Evolutionary conservation across 495 filamentous ascomycete genomes (phyloP).

Genomic region (Choiromyces venosus): DNA sequence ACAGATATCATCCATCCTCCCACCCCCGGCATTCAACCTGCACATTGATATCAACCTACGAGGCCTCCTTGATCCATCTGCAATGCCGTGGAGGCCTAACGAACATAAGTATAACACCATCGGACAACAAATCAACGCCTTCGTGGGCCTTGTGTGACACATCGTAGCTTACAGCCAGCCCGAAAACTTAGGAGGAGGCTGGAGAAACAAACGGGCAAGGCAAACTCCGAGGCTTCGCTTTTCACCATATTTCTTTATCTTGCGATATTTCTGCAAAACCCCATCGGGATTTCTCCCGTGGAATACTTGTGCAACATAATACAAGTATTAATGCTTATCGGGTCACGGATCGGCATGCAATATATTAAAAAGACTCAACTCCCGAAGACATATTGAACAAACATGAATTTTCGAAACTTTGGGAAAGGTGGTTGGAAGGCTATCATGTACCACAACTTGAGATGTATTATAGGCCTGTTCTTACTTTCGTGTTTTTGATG

Average conservation of each 20-base stretch:
- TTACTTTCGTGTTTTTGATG: no score
- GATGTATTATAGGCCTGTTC: neutral
- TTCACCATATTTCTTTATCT: neutral
- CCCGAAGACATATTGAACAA: no score
- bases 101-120: neutral
- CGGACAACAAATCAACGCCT: neutral
- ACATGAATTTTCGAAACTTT: no score
- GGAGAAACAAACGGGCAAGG: no score
- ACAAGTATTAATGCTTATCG: neutral
- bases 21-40: neutral
- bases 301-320: neutral
- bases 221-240: no score
- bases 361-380: neutral
- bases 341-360: neutral
- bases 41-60: neutral
- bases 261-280: neutral
- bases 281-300: no score
- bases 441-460: neutral
- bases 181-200: neutral
- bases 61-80: neutral
- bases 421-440: neutral
- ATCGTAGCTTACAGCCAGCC: neutral
- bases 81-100: neutral
- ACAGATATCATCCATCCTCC: neutral
- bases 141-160: neutral